phyloP scores from a whole-genome alignment of 495 filamentous ascomycete species.

The Neurospora sp. region DNA sequence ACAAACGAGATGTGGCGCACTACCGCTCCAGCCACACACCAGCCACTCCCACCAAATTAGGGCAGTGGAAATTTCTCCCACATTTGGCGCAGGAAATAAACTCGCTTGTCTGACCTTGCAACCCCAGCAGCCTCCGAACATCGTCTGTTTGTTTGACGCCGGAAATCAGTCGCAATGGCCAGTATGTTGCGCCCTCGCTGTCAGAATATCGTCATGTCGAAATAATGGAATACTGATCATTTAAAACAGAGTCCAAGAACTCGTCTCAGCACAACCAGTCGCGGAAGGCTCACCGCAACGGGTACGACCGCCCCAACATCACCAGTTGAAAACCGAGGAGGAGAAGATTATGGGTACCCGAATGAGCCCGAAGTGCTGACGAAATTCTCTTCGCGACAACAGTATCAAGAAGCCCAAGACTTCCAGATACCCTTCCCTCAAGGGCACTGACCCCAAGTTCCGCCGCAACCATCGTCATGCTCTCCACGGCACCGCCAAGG shows the following conservation, averaged over 20 bases:
- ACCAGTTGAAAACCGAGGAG: not conserved
- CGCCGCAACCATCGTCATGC: slow-evolving; percentile 98
- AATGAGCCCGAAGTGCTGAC: slow-evolving; percentile 10
- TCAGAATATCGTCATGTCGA: slow-evolving; percentile 1
- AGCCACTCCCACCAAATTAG: slow-evolving; percentile 21
- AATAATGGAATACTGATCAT: slow-evolving; percentile 10
- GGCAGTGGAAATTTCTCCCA: slow-evolving; percentile 22
- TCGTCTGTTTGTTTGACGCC: slow-evolving; percentile 21
- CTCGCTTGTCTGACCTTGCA: slow-evolving; percentile 11
- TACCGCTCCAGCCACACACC: slow-evolving; percentile 3
- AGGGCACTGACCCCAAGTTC: slow-evolving; percentile 99
- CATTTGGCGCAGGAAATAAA: slow-evolving; percentile 20
- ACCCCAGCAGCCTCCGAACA: slow-evolving; percentile 14
- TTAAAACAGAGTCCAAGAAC: slow-evolving; percentile 84
- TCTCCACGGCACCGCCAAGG: slow-evolving; percentile 95
- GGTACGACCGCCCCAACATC: slow-evolving; percentile 47
- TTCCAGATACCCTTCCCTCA: slow-evolving; percentile 94
- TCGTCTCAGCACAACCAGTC: slow-evolving; percentile 95
- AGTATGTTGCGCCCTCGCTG: slow-evolving; percentile 26
- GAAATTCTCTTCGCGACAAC: slow-evolving; percentile 7
- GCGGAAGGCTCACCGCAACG: slow-evolving; percentile 96
- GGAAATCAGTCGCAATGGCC: slow-evolving; percentile 38
- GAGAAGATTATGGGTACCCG: not conserved
- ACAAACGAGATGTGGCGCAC: not conserved
- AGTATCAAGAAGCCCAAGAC: slow-evolving; percentile 99